Evolutionary conservation across 208 protist genomes (phyloP), one percentile per base, ranked within the genome.

Genomic region (Trypanosoma mega): DNA sequence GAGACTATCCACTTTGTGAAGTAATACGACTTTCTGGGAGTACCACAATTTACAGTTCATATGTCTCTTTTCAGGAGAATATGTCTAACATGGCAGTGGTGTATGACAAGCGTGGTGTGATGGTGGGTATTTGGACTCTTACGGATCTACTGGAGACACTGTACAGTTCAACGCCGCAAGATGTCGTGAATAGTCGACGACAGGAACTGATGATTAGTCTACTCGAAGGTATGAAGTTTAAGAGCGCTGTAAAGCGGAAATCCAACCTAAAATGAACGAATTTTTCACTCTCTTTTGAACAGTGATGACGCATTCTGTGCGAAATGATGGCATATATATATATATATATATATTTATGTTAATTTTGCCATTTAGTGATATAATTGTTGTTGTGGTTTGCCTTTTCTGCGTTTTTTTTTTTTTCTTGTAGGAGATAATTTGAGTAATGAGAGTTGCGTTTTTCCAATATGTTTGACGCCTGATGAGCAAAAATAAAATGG

Each of bases 1-100:
- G 85, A 59, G 76, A 86, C 18, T 88, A 85, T 65, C 81, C 76
- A 3, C 75, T 92, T 29, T 71, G 68, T 9, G 85, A 88, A 47
- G 74, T 87, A 29, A 53, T 92, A 55, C 72, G 75, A 2, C 55
- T 92, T 37, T 78, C 78, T 0, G 63, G 70, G 65, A 74, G 52
- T 21, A 58, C 74, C 20, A 77, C 81, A 18, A 55, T 92, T 3
- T 82, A 92, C 57, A 70, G 81, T 29, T 80, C 72, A 36, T 92
- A 92, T 68, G 48, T 78, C 20, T 72, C 78, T 31, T 92, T 92
- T 52, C 75, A 76, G 41, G 68, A 66, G 36, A 72, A 78, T 14
- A 23, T 30, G 8, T 84, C 63, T 2, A 80, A 87, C 49, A 88
- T 92, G 81, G 80, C 81, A 1, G 60, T 82, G 20, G 70, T 88